Evolutionary conservation across 176 grass and related monocot genomes (phyloP), one percentile per base, ranked within the genome.

Genomic region (Thinopyrum elongatum): DNA sequence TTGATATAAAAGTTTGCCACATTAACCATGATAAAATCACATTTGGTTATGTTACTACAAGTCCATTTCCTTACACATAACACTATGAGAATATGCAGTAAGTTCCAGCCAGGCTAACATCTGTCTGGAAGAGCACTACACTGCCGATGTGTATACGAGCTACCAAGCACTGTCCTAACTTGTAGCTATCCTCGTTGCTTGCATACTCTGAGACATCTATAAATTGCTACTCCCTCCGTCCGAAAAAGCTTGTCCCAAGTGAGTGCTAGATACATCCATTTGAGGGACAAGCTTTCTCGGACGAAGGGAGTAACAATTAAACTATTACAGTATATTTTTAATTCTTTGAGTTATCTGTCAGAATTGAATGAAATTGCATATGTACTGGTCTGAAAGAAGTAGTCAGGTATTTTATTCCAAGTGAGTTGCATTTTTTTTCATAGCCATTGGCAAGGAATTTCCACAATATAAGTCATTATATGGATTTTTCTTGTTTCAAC

Each of bases 81-180:
- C 58, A 46, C 33, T 6, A 41, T 27, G 77, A n/a, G 6, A 58
- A 77, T 78, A 78, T 13, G 74, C 17, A 7, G 27, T 60, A 79
- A 79, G n/a, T 79, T 41, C 55, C 4, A 39, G 31, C 33, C 33
- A 61, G 36, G 55, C 14, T 51, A 79, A 60, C n/a, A 59, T 79
- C 31, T 78, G 31, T 79, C 51, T 58, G 33, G 53, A 59, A 78
- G 53, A 60, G 76, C 33, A 61, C 22, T 61, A 60, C 3, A 19
- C 4, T 61, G 22, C 55, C 22, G 25, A 25, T 78, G 51, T 61
- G 76, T 78, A 17, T 75, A 36, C 12, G 12, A 35, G 51, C 55
- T 78, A 25, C 28, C 55, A 59, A 78, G 28, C 75, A 78, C 51
- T 59, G 30, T 78, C 75, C 51, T 78, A 78, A 58, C 75, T 77